phyloP scores from a whole-genome alignment of 2,329 filamentous ascomycete species.

The Fusarium pseudograminearum region DNA sequence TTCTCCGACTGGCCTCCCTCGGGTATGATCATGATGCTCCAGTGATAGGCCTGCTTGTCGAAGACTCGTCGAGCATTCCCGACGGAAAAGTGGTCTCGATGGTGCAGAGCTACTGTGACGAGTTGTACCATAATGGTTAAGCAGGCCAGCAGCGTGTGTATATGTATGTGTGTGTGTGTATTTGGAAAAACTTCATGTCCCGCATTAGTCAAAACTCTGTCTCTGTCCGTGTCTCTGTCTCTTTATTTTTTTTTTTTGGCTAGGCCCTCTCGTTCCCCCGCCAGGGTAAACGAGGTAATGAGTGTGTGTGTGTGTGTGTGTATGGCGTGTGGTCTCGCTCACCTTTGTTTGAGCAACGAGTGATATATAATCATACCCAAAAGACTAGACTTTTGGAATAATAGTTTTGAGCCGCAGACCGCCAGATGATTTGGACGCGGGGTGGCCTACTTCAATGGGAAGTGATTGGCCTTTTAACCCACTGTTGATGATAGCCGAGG shows the following conservation, averaged over 20 bases:
- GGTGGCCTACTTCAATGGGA: slow-evolving; percentile 10
- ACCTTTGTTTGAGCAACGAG: slow-evolving; percentile 3
- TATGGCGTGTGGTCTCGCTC: neutral
- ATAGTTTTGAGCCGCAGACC: slow-evolving; percentile 5
- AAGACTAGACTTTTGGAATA: slow-evolving; percentile 2
- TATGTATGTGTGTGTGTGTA: neutral
- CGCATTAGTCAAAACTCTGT: neutral
- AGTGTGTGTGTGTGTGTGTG: too few relatives aligned
- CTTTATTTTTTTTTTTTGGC: too few relatives aligned
- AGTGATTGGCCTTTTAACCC: slow-evolving; percentile 12
- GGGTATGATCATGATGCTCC: slow-evolving; percentile 48
- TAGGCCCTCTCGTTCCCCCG: too few relatives aligned
- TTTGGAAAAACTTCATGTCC: neutral
- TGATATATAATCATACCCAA: neutral
- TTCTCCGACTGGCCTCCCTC: slow-evolving; percentile 16
- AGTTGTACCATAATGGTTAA: slow-evolving; percentile 26
- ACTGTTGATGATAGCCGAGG: slow-evolving; percentile 5
- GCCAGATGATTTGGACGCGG: slow-evolving; percentile 4
- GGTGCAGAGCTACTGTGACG: slow-evolving; percentile 46
- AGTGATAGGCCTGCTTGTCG: slow-evolving; percentile 50
- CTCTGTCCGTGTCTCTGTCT: too few relatives aligned
- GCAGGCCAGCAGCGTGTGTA: neutral
- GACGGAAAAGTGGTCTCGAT: slow-evolving; percentile 47
- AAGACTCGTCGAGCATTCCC: slow-evolving; percentile 42
- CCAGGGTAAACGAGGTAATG: too few relatives aligned